A percentile compares a stretch with the other conserved stretches of the same genome.
Evolutionary conservation across 2,329 filamentous ascomycete genomes (phyloP).

Genomic region (Herpotrichia juniperi): DNA sequence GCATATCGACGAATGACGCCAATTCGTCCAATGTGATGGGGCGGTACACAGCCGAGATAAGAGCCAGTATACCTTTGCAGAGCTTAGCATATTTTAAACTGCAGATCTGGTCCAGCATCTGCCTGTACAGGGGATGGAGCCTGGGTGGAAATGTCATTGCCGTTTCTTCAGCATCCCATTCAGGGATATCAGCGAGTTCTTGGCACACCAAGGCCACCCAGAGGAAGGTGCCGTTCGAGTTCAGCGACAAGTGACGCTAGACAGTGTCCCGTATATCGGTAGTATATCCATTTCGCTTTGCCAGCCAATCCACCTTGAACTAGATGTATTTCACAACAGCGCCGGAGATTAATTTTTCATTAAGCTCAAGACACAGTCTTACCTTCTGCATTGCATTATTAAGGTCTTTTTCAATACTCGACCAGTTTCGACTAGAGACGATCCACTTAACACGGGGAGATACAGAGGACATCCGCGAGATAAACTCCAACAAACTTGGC

Average conservation of each 20-base stretch:
- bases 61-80: not conserved
- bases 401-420: not conserved
- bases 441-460: constrained; percentile 1
- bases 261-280: not conserved
- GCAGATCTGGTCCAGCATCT: not conserved
- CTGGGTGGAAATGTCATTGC: not conserved
- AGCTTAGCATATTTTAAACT: not conserved
- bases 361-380: not conserved
- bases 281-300: not conserved
- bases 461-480: not conserved
- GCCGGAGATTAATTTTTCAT: not conserved
- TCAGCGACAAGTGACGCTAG: constrained; percentile 25
- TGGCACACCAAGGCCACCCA: constrained; percentile 5
- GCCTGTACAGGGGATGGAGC: not conserved
- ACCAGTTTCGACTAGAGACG: constrained; percentile 1
- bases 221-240: no score
- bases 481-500: not conserved
- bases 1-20: not conserved
- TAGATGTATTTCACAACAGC: not conserved
- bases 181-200: not conserved
- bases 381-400: not conserved
- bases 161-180: not conserved
- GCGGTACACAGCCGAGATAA: not conserved
- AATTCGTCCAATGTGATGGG: not conserved
- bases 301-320: not conserved